phyloP scores from a whole-genome alignment of 1,284 basidiomycete species.

The Ganoderma meredithae region DNA sequence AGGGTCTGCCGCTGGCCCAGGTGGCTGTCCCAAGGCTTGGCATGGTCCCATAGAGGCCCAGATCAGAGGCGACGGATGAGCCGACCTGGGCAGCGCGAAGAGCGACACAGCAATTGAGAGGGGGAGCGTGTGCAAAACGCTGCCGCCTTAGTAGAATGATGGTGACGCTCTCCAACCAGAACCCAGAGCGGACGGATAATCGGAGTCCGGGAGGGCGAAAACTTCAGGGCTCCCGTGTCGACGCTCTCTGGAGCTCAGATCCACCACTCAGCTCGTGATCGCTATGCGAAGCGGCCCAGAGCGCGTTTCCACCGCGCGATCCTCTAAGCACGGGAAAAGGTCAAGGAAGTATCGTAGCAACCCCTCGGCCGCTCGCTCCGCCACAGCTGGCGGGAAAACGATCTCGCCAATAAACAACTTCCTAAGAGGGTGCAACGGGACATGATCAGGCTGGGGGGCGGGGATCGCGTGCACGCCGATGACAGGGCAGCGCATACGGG shows the following conservation, averaged over 20 bases:
- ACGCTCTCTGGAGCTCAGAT: background rate
- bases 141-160: too few relatives aligned
- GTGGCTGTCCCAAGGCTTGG: too few relatives aligned
- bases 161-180: too few relatives aligned
- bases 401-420: background rate
- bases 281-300: background rate
- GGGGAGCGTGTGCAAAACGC: too few relatives aligned
- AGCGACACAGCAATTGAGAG: too few relatives aligned
- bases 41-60: too few relatives aligned
- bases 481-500: background rate
- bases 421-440: background rate
- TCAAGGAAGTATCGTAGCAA: background rate
- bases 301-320: background rate
- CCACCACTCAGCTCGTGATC: background rate
- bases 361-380: background rate
- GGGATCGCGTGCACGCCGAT: slow-evolving; percentile 2
- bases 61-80: too few relatives aligned
- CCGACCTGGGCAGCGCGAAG: too few relatives aligned
- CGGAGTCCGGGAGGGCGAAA: background rate
- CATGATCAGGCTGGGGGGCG: background rate
- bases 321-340: background rate
- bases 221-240: too few relatives aligned
- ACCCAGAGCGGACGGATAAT: too few relatives aligned
- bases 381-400: background rate
- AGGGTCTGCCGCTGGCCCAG: too few relatives aligned